These are phyloP conservation scores for Saccharomycopsis sp. DNA, from an alignment of 805 yeast species.

Conservation along the genomic window DNA sequence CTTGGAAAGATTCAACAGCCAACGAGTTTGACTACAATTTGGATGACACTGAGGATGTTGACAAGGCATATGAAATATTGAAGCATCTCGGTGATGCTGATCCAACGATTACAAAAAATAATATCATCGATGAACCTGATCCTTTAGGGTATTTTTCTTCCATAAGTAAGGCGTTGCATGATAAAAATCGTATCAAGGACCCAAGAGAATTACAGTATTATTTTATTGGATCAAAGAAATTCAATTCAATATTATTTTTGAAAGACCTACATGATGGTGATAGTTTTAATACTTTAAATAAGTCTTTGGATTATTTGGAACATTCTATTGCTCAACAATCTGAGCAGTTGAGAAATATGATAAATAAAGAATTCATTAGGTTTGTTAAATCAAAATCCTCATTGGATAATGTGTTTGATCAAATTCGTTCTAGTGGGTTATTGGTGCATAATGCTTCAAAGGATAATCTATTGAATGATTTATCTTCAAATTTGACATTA, in stretches of 20 bases:
- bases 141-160: constrained; percentile 51
- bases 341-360: constrained; percentile 41
- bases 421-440: constrained; percentile 38
- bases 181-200: constrained; percentile 34
- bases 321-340: constrained; percentile 42
- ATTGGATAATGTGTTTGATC: constrained; percentile 52
- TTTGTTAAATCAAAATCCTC: constrained; percentile 61
- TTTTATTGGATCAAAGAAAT: constrained; percentile 49
- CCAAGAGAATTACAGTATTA: constrained; percentile 34
- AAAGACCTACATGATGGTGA: constrained; percentile 50
- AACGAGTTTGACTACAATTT: constrained; percentile 24
- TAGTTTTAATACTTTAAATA: constrained; percentile 41
- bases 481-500: constrained; percentile 37
- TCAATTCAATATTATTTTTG: constrained; percentile 51
- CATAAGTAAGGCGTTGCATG: constrained; percentile 35
- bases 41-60: constrained; percentile 25
- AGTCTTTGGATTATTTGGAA: constrained; percentile 44
- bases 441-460: constrained; percentile 24
- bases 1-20: constrained; percentile 32
- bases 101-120: constrained; percentile 23
- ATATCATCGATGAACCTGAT: constrained; percentile 37
- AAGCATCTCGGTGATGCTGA: constrained; percentile 26
- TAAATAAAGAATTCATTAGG: constrained; percentile 53
- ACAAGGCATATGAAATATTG: constrained; percentile 30
- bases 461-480: constrained; percentile 29